Conservation (phyloP, 2,329 filamentous ascomycete genomes). For the Botrytis hyacinthi region DNA sequence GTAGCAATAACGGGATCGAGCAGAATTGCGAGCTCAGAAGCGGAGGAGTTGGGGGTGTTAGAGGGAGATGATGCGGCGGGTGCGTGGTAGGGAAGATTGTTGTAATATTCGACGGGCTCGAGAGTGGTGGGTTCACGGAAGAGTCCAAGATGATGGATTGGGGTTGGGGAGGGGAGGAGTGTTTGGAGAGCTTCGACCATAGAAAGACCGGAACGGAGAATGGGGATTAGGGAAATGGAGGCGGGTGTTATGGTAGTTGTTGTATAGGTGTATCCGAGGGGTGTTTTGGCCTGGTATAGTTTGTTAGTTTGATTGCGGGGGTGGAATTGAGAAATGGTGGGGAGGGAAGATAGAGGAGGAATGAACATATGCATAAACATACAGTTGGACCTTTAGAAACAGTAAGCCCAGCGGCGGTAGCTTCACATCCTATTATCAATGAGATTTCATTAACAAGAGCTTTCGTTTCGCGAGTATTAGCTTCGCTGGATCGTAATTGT, state of each 20-base stretch:
- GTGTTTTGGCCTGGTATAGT: conserved; percentile 65
- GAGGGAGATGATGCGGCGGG: conserved; percentile 43
- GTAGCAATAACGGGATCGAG: conserved; percentile 94
- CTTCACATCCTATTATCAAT: conserved; percentile 78
- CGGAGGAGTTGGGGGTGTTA: conserved; percentile 41
- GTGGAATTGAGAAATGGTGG: neutral
- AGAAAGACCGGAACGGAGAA: conserved; percentile 84
- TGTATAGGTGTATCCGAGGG: conserved; percentile 73
- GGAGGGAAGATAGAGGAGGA: neutral
- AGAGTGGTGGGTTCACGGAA: conserved; percentile 88
- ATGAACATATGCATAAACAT: conserved; percentile 28
- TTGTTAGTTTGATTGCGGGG: conserved; percentile 14
- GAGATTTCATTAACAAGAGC: conserved; percentile 82
- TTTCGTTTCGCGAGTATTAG: conserved; percentile 74
- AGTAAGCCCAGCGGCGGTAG: conserved; percentile 63
- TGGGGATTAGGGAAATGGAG: conserved; percentile 78
- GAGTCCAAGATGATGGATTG: conserved; percentile 90
- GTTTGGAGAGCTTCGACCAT: conserved; percentile 88
- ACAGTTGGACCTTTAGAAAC: conserved; percentile 62
- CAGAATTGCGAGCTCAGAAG: conserved; percentile 69
- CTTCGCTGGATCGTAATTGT: conserved; percentile 73
- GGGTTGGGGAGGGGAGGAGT: conserved; percentile 75
- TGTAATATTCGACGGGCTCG: conserved; percentile 94
- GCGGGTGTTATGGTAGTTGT: conserved; percentile 60
- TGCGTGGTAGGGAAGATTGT: conserved; percentile 81